A percentile compares a stretch with the other conserved stretches of the same genome.
These are phyloP conservation scores for Penicillium sp. DNA, from an alignment of 2,329 filamentous ascomycete species.

Conservation along the genomic window DNA sequence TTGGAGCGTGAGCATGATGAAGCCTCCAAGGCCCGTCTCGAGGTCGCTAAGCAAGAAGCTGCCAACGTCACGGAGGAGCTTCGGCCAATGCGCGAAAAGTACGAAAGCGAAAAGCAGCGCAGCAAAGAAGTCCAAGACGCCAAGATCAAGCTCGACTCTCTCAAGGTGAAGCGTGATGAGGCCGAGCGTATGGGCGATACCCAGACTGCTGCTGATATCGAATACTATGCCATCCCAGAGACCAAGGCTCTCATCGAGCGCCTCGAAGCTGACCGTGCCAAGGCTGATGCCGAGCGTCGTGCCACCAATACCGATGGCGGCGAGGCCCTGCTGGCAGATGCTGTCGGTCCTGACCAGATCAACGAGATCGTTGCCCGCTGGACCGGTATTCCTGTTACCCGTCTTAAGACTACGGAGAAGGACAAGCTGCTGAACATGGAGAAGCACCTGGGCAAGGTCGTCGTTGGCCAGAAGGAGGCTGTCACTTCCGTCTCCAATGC, in stretches of 20 bases:
- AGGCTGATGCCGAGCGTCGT: constrained; percentile 64
- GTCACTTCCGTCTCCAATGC: constrained; percentile 91
- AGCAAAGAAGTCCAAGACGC: constrained; percentile 89
- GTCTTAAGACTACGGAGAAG: constrained; percentile 91
- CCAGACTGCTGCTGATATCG: constrained; percentile 81
- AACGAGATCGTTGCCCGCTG: constrained; percentile 96
- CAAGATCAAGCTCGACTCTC: constrained; percentile 87
- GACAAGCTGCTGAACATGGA: constrained; percentile 99
- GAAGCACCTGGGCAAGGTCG: constrained; percentile 71
- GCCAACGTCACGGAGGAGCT: constrained; percentile 93
- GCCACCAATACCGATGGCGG: constrained; percentile 56
- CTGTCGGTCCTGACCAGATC: constrained; percentile 95
- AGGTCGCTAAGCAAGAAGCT: constrained; percentile 79
- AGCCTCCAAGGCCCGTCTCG: constrained; percentile 76
- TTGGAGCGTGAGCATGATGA: constrained; percentile 91
- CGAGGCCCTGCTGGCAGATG: constrained; percentile 75
- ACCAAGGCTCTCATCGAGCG: constrained; percentile 73
- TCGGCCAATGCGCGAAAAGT: constrained; percentile 86
- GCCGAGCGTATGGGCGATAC: constrained; percentile 84
- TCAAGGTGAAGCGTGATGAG: constrained; percentile 88
- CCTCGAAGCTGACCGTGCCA: constrained; percentile 74
- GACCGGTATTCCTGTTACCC: constrained; percentile 96
- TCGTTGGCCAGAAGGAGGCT: constrained; percentile 91
- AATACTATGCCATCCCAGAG: constrained; percentile 96
- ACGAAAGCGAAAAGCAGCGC: constrained; percentile 85